Evolutionary conservation across 2,329 filamentous ascomycete genomes (phyloP).

Genomic region (Cercospora sp.): DNA sequence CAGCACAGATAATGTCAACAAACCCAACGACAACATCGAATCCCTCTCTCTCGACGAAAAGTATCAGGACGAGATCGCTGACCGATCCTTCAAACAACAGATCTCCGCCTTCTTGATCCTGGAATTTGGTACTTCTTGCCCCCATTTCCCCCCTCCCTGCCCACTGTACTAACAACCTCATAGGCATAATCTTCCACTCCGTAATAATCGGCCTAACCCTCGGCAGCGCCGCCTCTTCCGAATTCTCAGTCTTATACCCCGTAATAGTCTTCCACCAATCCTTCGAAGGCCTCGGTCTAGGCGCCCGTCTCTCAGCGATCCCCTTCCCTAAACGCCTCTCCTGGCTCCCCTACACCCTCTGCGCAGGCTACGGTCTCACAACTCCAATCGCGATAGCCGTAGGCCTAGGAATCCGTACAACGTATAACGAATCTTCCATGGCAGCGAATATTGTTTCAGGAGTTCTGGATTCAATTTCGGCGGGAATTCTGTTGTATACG

Average conservation of each 20-base stretch:
- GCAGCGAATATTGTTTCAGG: slow-evolving; percentile 78
- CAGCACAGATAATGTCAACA: background rate
- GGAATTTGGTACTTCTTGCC: slow-evolving; percentile 63
- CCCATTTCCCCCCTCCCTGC: background rate
- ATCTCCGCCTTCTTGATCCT: slow-evolving; percentile 88
- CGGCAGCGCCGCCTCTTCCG: slow-evolving; percentile 54
- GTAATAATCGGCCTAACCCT: slow-evolving; percentile 63
- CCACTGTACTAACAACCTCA: no score
- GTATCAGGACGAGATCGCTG: slow-evolving; percentile 21
- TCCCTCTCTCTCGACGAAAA: slow-evolving; percentile 25
- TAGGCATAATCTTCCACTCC: slow-evolving; percentile 61
- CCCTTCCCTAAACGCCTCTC: slow-evolving; percentile 70
- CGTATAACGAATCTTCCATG: slow-evolving; percentile 61
- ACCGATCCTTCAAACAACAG: slow-evolving; percentile 65
- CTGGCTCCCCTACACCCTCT: slow-evolving; percentile 76
- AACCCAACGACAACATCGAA: slow-evolving; percentile 15
- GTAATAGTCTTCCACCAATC: slow-evolving; percentile 84
- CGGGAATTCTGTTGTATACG: slow-evolving; percentile 71
- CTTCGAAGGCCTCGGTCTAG: slow-evolving; percentile 88
- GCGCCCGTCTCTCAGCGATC: slow-evolving; percentile 75
- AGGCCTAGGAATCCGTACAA: slow-evolving; percentile 71
- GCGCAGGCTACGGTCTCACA: slow-evolving; percentile 68
- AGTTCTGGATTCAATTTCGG: slow-evolving; percentile 83
- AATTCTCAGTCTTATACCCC: slow-evolving; percentile 62
- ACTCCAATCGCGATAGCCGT: slow-evolving; percentile 84